These are phyloP conservation scores for Xylariaceae sp. DNA, from an alignment of 2,329 filamentous ascomycete species.

Conservation along the genomic window DNA sequence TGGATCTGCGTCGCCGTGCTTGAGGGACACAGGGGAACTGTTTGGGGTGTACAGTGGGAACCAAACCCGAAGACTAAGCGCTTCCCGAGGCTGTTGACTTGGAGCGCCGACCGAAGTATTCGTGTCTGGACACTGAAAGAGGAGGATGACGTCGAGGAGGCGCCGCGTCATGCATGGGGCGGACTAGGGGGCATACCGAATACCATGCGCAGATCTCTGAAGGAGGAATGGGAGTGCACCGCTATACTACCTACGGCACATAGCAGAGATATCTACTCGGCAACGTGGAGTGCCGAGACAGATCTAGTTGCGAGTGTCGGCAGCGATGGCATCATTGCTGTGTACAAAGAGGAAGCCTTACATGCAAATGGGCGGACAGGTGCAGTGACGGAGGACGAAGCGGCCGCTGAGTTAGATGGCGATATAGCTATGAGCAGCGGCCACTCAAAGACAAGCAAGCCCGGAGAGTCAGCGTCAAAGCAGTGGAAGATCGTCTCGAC, in stretches of 20 bases:
- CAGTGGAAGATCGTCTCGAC: conserved; percentile 76
- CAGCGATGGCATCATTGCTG: conserved; percentile 80
- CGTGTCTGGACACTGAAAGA: conserved; percentile 77
- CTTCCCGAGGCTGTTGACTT: conserved; percentile 75
- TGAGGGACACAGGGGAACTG: conserved; percentile 81
- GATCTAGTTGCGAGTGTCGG: conserved; percentile 87
- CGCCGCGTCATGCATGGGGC: conserved; percentile 46
- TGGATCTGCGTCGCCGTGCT: conserved; percentile 90
- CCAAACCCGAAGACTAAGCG: conserved; percentile 47
- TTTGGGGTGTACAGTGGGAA: conserved; percentile 87
- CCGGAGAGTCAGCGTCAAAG: conserved; percentile 44
- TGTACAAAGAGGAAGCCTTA: conserved; percentile 71
- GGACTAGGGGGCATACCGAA: conserved; percentile 76
- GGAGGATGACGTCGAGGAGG: conserved; percentile 53
- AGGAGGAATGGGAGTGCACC: conserved; percentile 86
- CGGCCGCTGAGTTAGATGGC: conserved; percentile 41
- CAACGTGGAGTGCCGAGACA: conserved; percentile 79
- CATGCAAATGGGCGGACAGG: neutral
- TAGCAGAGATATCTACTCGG: conserved; percentile 81
- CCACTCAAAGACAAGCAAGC: conserved; percentile 34
- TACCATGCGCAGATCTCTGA: conserved; percentile 79
- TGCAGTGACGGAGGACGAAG: conserved; percentile 17
- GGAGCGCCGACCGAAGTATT: conserved; percentile 82
- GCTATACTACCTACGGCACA: conserved; percentile 77
- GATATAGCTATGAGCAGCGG: conserved; percentile 41